Base-by-base conservation (phyloP, 2,329 filamentous ascomycete species). In the Curvularia hawaiiensis region DNA sequence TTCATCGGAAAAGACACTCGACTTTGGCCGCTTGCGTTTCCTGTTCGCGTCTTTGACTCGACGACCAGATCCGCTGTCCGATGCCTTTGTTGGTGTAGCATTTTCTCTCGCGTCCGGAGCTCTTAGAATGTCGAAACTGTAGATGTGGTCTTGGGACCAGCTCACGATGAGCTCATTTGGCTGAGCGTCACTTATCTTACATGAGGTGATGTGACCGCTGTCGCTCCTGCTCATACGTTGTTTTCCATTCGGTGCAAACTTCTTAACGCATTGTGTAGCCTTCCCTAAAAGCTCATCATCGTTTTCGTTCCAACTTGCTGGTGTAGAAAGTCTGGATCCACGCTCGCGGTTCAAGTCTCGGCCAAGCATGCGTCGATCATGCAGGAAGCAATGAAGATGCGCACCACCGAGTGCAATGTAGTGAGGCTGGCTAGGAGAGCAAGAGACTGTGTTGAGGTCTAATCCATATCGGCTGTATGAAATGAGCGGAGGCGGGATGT, bases 381-480 rank as follows among this genome's bases (percentile, higher is more conserved):
- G 87, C 31, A 90, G 78, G 68, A 90, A 89, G 70, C 86, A 88
- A 68, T 90, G 86, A 10, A 88, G 78, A 72, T 89, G 87, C 8
- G 85, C 84, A n/a, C 87, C 87, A 44, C 87, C 87, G 14, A 90
- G 76, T 8, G 87, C 88, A 64, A 90, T 89, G 66, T 90, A 90
- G 67, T 90, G 85, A 12, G 87, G 87, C 65, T 89, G 87, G 49
- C 81, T 87, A 4, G 85, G 79, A 7, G 87, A 88, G 67, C 87
- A 89, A 14, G 87, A 89, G 24, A 90, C 88, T 3, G 84, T 89
- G 67, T 89, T 89, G 30, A 90, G 77, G 62, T 89, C 87, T 20
- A 90, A 75, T 43, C 82, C 79, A 64, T 86, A 87, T 22, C 80
- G 80, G 63, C 85, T 87, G 74, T 89, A 89, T 1, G 85, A 88